These are phyloP conservation scores for Ascochyta pisi DNA, from an alignment of 2,329 filamentous ascomycete genomes.

Conservation along the genomic window DNA sequence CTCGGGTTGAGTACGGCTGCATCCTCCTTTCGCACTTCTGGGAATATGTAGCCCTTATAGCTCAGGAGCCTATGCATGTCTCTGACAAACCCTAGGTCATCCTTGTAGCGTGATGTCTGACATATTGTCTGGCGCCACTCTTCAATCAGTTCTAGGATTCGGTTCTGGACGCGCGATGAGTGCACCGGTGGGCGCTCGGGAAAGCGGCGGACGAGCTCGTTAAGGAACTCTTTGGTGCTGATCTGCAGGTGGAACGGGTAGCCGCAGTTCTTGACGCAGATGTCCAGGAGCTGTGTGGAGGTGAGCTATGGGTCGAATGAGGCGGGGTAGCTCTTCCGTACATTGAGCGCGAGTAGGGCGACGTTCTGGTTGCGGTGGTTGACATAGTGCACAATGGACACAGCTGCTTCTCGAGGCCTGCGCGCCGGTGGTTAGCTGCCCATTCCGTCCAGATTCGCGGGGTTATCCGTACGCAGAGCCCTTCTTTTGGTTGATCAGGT, in stretches of 20 bases:
- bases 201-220: conserved; percentile 95
- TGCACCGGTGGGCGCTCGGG: conserved; percentile 91
- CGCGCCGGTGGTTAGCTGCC: conserved; percentile 25
- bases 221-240: conserved; percentile 97
- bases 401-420: conserved; percentile 87
- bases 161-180: conserved; percentile 83
- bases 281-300: conserved; percentile 76
- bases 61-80: conserved; percentile 97
- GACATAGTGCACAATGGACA: conserved; percentile 90
- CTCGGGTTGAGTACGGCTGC: conserved; percentile 96
- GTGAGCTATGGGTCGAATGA: conserved; percentile 31
- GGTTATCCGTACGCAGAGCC: conserved; percentile 71
- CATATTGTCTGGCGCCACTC: conserved; percentile 99
- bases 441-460: neutral
- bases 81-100: conserved; percentile 92
- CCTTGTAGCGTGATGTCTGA: conserved; percentile 96
- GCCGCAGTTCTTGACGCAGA: conserved; percentile 99
- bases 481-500: conserved; percentile 97
- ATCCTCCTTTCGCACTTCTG: conserved; percentile 89
- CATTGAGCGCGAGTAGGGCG: conserved; percentile 81
- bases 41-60: conserved; percentile 97
- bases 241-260: conserved; percentile 99
- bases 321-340: conserved; percentile 49
- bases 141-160: conserved; percentile 94
- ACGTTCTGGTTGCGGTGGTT: conserved; percentile 98